Percentiles rank a stretch among this genome's conserved stretches.
Evolutionary conservation across 208 protist species (phyloP).

Genomic region (Lotmaria passim): DNA sequence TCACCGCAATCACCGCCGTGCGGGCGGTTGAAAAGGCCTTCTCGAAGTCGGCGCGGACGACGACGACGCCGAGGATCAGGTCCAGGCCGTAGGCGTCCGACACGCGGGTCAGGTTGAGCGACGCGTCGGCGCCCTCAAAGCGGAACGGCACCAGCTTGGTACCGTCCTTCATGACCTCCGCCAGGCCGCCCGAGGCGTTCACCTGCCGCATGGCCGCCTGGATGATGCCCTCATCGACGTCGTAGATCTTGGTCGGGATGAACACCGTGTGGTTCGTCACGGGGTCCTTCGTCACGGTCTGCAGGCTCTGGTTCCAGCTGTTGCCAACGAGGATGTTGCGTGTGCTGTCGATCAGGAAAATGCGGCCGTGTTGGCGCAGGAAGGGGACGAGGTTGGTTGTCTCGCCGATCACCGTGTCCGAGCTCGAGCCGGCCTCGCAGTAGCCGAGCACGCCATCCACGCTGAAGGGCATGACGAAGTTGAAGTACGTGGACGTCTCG

Average conservation of each 20-base stretch:
- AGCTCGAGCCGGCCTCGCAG: conserved; percentile 55
- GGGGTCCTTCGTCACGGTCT: conserved; percentile 16
- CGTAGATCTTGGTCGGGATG: conserved; percentile 34
- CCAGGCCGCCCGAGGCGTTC: conserved; percentile 25
- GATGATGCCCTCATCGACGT: conserved; percentile 55
- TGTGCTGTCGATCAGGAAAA: conserved; percentile 58
- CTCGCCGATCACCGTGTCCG: conserved; percentile 44
- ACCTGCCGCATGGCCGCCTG: conserved; percentile 35
- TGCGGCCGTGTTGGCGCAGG: conserved; percentile 57
- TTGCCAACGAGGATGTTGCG: conserved; percentile 57
- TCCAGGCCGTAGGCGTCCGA: conserved; percentile 64
- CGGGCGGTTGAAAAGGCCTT: conserved; percentile 47
- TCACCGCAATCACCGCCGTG: conserved; percentile 46
- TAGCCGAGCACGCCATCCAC: conserved; percentile 48
- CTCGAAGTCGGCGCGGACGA: conserved; percentile 63
- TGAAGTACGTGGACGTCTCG: conserved; percentile 62
- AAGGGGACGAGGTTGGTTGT: conserved; percentile 45
- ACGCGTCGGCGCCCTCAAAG: conserved; percentile 42
- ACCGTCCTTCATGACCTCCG: conserved; percentile 21
- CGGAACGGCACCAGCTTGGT: conserved; percentile 44
- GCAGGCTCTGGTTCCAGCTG: conserved; percentile 53
- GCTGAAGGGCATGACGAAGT: conserved; percentile 72
- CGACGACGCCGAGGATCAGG: conserved; percentile 56
- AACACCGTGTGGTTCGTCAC: conserved; percentile 18
- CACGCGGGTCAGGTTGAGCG: conserved; percentile 54